Conservation (phyloP, 2,329 filamentous ascomycete genomes). For the Didymella segeticola region DNA sequence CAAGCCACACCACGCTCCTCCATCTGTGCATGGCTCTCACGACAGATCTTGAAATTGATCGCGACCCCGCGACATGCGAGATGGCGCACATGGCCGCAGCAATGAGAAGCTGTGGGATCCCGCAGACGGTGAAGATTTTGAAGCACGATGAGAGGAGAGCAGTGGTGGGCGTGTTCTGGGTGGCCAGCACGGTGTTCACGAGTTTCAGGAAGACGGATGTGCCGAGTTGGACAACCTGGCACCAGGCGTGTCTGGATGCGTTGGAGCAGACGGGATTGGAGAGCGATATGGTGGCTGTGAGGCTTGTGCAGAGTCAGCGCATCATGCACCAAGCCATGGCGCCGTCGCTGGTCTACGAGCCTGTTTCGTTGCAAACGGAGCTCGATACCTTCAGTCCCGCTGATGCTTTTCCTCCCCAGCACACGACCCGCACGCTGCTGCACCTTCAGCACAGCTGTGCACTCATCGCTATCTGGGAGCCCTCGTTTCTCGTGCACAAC, state of each 20-base stretch:
- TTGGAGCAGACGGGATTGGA: neutral
- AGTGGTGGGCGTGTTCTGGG: constrained; percentile 13
- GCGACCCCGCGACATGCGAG: constrained; percentile 5
- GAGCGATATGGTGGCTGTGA: neutral
- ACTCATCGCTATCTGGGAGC: neutral
- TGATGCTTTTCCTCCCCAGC: neutral
- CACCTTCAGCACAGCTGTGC: neutral
- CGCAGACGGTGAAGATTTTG: constrained; percentile 6
- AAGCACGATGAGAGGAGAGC: constrained; percentile 16
- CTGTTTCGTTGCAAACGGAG: neutral
- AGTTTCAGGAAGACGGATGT: constrained; percentile 9
- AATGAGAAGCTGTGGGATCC: constrained; percentile 4
- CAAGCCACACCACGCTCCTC: constrained; percentile 10
- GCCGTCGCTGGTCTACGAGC: neutral
- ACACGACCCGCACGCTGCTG: neutral
- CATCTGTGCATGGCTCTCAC: constrained; percentile 19
- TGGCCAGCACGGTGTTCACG: constrained; percentile 6
- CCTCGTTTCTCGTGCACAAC: neutral
- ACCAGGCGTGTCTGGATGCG: neutral
- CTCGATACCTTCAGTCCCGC: neutral
- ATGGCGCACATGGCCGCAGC: constrained; percentile 8
- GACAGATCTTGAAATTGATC: constrained; percentile 12
- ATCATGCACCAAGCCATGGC: neutral
- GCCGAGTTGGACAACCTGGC: constrained; percentile 9
- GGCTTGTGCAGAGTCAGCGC: neutral